Conservation (phyloP, 1,284 basidiomycete species). For the Ceratobasidium papillatum region DNA sequence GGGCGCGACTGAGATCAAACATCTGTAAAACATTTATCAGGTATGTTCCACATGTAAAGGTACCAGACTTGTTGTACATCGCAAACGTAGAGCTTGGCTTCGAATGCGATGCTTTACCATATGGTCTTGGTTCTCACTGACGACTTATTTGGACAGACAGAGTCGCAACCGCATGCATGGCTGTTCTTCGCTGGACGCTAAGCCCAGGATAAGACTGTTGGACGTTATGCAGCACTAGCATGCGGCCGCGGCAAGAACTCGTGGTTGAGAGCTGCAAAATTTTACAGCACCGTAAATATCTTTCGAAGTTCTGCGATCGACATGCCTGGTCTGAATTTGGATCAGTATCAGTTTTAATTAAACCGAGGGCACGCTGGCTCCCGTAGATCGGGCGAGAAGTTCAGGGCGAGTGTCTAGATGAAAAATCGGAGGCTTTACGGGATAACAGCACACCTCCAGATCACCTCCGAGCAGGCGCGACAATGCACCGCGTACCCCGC, state of each 20-base stretch:
- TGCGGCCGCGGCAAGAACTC: neutral
- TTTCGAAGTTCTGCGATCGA: neutral
- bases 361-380: neutral
- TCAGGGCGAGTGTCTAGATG: neutral
- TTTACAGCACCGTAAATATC: constrained; percentile 2
- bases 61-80: neutral
- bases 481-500: constrained; percentile 29
- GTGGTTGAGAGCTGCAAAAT: neutral
- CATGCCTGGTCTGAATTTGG: neutral
- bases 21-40: neutral
- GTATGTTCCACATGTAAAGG: neutral
- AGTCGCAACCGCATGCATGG: constrained; percentile 3
- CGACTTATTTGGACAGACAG: neutral
- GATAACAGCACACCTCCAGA: constrained; percentile 16
- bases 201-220: neutral
- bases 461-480: neutral
- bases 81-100: neutral
- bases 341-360: neutral
- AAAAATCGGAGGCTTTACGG: constrained; percentile 37
- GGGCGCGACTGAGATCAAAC: constrained; percentile 15
- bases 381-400: neutral
- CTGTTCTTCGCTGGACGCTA: neutral
- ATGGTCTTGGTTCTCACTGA: neutral
- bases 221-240: neutral
- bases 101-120: neutral